Base-by-base conservation (phyloP, 1,284 basidiomycete species). In the Mycosarcoma maydis region DNA sequence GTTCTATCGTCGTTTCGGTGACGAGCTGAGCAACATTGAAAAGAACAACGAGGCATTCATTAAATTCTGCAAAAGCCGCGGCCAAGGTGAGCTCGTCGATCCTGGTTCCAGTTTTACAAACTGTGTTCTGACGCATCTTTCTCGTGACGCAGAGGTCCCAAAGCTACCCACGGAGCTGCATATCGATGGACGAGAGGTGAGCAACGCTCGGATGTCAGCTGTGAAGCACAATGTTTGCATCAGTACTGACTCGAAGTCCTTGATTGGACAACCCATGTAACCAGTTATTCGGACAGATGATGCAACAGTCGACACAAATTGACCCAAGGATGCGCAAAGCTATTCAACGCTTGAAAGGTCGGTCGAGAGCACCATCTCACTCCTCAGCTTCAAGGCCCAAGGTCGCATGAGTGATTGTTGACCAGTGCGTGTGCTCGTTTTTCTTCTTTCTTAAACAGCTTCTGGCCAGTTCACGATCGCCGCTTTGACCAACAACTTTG, bases 401-500 rank as follows among this genome's bases (percentile, higher is more conserved):
- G n/a, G n/a, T n/a, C n/a, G n/a, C n/a, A n/a, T n/a, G n/a, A n/a
- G n/a, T n/a, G n/a, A n/a, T n/a, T n/a, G n/a, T n/a, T n/a, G n/a
- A n/a, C n/a, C n/a, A 37, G 4, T 29, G 27, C 13, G 27, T 29
- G 5, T 9, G 20, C 23, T 11, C 10, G n/a, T 36, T 26, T 14
- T 10, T 8, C 9, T 22, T 17, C 32, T 37, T 3, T n/a, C n/a
- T 20, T 6, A 26, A 14, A 10, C 64, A 82, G 81, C 62, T 3
- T 73, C 74, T 0, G 70, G 72, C 19, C 62, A 56, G 19, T 82
- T 74, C 62, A 77, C 70, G 20, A 51, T 83, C 10, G 82, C 78
- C 7, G 82, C 82, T 4, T 42, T 83, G 42, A 83, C 82, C 17
- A 83, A 83, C 71, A 83, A 83, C 59, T 78, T 80, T 48, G 50